These are phyloP conservation scores for Geum urbanum DNA, from an alignment of 306 rosid species.

Conservation along the genomic window DNA sequence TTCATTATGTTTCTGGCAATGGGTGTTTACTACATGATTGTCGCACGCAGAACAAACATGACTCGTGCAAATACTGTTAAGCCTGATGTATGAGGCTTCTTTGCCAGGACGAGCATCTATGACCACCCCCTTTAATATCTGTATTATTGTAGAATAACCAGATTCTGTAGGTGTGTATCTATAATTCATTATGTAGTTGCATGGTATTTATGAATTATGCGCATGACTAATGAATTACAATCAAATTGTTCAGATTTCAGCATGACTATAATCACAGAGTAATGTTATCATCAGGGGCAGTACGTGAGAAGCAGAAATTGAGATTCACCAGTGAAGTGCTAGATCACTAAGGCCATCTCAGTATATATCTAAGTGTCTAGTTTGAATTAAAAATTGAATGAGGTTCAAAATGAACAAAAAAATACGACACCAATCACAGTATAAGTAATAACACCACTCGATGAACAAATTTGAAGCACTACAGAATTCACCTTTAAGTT, in stretches of 20 bases:
- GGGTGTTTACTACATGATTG: constrained; percentile 54
- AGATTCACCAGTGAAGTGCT: not conserved
- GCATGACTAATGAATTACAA: not conserved
- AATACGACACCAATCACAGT: not conserved
- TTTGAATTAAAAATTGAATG: not conserved
- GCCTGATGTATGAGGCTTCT: constrained; percentile 40
- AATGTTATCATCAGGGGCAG: not conserved
- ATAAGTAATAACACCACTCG: not conserved
- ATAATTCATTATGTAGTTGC: constrained; percentile 9
- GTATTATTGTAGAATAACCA: not conserved
- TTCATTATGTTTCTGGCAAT: constrained; percentile 55
- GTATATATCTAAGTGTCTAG: not conserved
- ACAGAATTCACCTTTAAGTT: not conserved
- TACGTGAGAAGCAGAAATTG: not conserved
- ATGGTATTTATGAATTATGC: constrained; percentile 4
- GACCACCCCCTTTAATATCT: not conserved
- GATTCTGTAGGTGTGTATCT: not conserved
- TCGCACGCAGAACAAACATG: constrained; percentile 47
- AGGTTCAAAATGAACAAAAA: not conserved
- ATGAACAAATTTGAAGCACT: not conserved
- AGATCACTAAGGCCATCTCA: not conserved
- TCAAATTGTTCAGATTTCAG: not conserved
- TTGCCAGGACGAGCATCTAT: not conserved
- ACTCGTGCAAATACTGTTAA: constrained; percentile 40
- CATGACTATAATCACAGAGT: not conserved